Percentiles rank a stretch among this genome's conserved stretches.
phyloP scores from a whole-genome alignment of 352 stramenopile species.

The Globisporangium heterothallicum region DNA sequence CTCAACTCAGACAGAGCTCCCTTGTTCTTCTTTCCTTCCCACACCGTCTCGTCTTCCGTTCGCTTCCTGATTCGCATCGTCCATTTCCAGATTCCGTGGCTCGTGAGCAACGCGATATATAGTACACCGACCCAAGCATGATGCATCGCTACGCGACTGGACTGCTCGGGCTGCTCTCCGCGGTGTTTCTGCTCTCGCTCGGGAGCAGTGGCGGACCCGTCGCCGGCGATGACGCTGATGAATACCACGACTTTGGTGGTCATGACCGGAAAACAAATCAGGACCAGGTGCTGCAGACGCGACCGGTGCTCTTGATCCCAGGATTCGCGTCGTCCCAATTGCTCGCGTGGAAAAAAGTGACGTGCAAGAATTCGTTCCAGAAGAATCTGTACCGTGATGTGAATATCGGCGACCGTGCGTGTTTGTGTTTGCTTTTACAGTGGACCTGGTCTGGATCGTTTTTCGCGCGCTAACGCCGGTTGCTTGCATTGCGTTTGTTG shows the following conservation, averaged over 20 bases:
- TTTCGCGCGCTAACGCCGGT: background rate
- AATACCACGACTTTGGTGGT: background rate
- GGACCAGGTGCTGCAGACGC: slow-evolving; percentile 17
- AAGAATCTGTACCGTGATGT: slow-evolving; percentile 77
- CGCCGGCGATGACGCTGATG: slow-evolving; percentile 3
- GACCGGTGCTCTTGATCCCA: slow-evolving; percentile 66
- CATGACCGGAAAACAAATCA: background rate
- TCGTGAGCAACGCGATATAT: slow-evolving; percentile 1
- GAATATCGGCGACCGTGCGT: slow-evolving; percentile 68
- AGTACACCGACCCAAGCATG: background rate
- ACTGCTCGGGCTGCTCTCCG: slow-evolving; percentile 13
- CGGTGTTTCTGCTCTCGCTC: slow-evolving; percentile 17
- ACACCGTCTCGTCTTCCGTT: too few relatives aligned
- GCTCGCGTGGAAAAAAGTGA: slow-evolving; percentile 57
- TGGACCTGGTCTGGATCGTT: background rate
- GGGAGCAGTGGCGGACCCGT: slow-evolving; percentile 7
- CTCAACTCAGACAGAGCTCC: too few relatives aligned
- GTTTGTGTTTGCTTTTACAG: background rate
- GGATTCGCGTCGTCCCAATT: slow-evolving; percentile 78
- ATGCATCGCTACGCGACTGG: slow-evolving; percentile 1
- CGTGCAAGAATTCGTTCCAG: slow-evolving; percentile 56
- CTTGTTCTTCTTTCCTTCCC: too few relatives aligned
- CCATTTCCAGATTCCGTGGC: too few relatives aligned
- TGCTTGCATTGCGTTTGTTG: background rate
- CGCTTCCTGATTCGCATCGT: too few relatives aligned